These are phyloP conservation scores for Silene latifolia DNA, from an alignment of 148 eudicot species.

Conservation along the genomic window DNA sequence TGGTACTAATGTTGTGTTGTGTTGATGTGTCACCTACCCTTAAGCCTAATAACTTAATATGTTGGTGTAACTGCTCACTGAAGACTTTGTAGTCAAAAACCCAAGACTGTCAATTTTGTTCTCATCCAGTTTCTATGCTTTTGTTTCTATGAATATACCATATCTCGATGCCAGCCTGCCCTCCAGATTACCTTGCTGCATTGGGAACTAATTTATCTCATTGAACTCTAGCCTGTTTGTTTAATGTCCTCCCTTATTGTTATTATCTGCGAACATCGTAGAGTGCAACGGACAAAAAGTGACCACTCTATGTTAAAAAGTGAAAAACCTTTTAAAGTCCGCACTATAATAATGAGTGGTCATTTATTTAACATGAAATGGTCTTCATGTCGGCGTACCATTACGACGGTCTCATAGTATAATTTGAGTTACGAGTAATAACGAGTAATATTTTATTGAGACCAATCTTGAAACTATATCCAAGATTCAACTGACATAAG, in stretches of 20 bases:
- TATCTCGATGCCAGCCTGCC: neutral
- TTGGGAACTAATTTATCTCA: constrained; percentile 16
- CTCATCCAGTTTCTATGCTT: constrained; percentile 41
- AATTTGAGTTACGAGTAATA: neutral
- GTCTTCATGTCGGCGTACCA: too few species aligned
- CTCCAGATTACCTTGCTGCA: neutral
- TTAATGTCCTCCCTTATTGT: neutral
- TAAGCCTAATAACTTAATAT: constrained; percentile 35
- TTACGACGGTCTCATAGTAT: too few species aligned
- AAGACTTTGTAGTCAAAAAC: constrained; percentile 60
- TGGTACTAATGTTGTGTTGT: too few species aligned
- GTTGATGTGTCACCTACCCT: constrained; percentile 41
- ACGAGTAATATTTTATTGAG: constrained; percentile 9
- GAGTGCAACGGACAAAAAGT: too few species aligned
- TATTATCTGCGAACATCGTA: too few species aligned
- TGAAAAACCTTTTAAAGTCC: too few species aligned
- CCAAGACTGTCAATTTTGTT: constrained; percentile 54
- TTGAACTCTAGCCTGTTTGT: neutral
- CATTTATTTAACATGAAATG: too few species aligned
- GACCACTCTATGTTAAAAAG: too few species aligned
- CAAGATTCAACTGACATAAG: constrained; percentile 19
- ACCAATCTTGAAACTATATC: constrained; percentile 23
- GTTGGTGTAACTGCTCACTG: constrained; percentile 38
- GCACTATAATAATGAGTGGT: too few species aligned
- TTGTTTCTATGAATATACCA: constrained; percentile 17